Conservation (phyloP, 768 basidiomycete genomes). For the Mycena crocata region DNA sequence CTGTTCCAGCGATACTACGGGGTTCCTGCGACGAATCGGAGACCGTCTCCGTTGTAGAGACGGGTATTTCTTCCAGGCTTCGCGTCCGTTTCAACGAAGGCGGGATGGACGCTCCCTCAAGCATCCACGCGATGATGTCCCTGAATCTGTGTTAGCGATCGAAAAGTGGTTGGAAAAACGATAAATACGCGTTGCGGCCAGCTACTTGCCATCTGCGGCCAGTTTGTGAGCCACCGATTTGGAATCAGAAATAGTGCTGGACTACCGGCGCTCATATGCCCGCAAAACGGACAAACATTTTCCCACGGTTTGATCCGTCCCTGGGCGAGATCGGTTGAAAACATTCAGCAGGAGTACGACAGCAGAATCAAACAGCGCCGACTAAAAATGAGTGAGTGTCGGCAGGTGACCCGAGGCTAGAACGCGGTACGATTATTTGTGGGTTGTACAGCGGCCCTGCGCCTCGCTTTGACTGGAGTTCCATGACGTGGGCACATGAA, state of each 20-base stretch:
- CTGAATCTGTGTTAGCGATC: neutral
- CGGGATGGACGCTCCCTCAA: neutral
- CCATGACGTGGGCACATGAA: conserved; percentile 83
- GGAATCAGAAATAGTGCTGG: neutral
- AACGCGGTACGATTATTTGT: conserved; percentile 8
- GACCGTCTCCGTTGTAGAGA: neutral
- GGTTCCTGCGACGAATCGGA: neutral
- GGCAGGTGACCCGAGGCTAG: too few relatives aligned
- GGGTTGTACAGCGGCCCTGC: conserved; percentile 30
- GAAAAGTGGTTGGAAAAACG: neutral
- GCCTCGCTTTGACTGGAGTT: conserved; percentile 60
- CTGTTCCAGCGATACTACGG: neutral
- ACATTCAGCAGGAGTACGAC: conserved; percentile 24
- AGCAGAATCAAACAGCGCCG: conserved; percentile 25
- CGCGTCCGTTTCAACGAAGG: conserved; percentile 27
- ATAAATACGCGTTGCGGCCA: conserved; percentile 22
- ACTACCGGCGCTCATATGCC: conserved; percentile 26
- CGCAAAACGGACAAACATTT: conserved; percentile 24
- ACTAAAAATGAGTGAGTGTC: neutral
- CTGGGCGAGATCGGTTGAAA: conserved; percentile 21
- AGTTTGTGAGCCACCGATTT: neutral
- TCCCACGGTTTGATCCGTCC: conserved; percentile 24
- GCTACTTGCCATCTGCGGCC: conserved; percentile 22
- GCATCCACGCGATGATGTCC: conserved; percentile 28
- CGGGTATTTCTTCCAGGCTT: neutral